Evolutionary conservation across 2,329 filamentous ascomycete species (phyloP), one percentile per base, ranked within the genome.

Genomic region (Aspergillus novoparasiticus): DNA sequence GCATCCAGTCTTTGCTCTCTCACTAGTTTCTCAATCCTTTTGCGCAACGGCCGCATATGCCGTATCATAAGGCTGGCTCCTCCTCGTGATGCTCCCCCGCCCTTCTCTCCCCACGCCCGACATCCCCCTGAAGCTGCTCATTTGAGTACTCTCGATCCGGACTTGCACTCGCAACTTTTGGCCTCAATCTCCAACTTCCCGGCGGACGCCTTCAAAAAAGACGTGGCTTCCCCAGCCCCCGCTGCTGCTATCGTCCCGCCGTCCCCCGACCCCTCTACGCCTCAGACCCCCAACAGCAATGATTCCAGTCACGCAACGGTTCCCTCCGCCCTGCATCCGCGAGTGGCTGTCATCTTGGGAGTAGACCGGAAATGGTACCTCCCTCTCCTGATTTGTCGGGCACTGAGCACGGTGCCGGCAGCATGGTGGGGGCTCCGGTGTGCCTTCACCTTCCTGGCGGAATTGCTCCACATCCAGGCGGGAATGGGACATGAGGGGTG

Each of bases 291-390:
- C 64, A 68, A 58, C 65, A 65, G 66, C 67, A 72, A 71, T 63
- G 72, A 77, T 71, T 69, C 69, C 59, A 69, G 69, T 45, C 72
- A 73, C 41, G 56, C 68, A 62, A 61, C 69, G 21, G 21, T 28
- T 51, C 59, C 72, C 12, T 79, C 78, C 43, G 76, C 79, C 58
- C 83, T 93, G 50, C 90, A 93, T 72, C 91, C 91, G 14, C 90
- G 91, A 61, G 87, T 94, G 61, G 91, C 91, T 66, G 90, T 93
- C 70, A 86, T 92, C 36, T 84, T 94, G 54, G 91, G 91, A 58
- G 87, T 95, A 19, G 88, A 90, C 59, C 83, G 84, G 66, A 84
- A 83, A 65, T 94, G 91, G 89, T 89, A 94, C 75, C 82, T 90
- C 48, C 89, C 89, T 62, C 84, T 94, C 60, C 87, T 93, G 66